Percentiles rank a stretch among this genome's conserved stretches.
Evolutionary conservation across 805 yeast species (phyloP).

Genomic region (Cyberlindnera amylophila): DNA sequence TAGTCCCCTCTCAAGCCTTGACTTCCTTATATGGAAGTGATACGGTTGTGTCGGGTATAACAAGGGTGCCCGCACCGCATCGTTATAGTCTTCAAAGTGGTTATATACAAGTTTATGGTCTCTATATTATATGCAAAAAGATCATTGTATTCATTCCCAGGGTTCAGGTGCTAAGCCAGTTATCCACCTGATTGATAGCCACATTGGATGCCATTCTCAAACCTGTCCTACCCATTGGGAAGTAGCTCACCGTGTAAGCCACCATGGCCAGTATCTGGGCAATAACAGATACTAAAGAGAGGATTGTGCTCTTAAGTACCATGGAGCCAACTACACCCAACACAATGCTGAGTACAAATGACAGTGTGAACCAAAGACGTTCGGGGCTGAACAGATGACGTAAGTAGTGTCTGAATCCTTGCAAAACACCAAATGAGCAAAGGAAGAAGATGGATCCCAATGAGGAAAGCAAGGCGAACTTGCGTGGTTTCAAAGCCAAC

Average conservation of each 20-base stretch:
- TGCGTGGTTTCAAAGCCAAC: slow-evolving; percentile 17
- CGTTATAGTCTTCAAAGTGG: too few species aligned
- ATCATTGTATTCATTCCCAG: too few species aligned
- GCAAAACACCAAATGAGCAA: slow-evolving; percentile 16
- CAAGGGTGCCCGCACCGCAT: too few species aligned
- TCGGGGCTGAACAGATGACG: slow-evolving; percentile 16
- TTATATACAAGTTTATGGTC: too few species aligned
- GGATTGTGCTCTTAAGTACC: slow-evolving; percentile 10
- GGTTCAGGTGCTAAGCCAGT: slow-evolving; percentile 17
- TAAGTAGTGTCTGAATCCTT: slow-evolving; percentile 12
- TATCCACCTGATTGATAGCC: slow-evolving; percentile 18
- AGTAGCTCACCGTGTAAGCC: slow-evolving; percentile 19
- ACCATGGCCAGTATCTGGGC: slow-evolving; percentile 13
- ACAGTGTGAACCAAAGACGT: slow-evolving; percentile 19
- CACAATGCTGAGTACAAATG: slow-evolving; percentile 12
- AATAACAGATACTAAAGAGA: slow-evolving; percentile 12
- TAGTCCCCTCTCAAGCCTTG: too few species aligned
- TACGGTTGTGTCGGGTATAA: too few species aligned
- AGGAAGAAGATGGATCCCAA: slow-evolving; percentile 19
- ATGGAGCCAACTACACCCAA: slow-evolving; percentile 13
- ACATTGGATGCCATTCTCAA: slow-evolving; percentile 16
- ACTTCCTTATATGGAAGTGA: too few species aligned
- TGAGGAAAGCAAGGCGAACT: slow-evolving; percentile 19
- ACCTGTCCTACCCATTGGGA: slow-evolving; percentile 21
- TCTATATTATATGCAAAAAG: too few species aligned